A percentile compares a stretch with the other conserved stretches of the same genome.
Conservation (phyloP, 2,329 filamentous ascomycete genomes). For the Aspergillus ochraceoroseus region DNA sequence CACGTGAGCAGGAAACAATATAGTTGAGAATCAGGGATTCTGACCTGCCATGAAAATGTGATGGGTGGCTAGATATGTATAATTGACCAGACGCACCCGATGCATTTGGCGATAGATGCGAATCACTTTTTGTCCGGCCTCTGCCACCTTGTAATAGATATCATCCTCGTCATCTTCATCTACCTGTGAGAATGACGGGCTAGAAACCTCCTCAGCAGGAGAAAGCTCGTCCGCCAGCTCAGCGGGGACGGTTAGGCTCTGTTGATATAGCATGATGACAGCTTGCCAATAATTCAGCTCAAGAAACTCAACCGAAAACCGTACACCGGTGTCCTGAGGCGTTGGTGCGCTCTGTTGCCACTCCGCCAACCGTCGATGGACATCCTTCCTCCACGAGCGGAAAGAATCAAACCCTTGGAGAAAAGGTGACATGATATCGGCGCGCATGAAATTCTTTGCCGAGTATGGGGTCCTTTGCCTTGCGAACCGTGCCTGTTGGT, state of each 20-base stretch:
- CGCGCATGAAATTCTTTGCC: slow-evolving; percentile 69
- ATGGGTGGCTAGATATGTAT: slow-evolving; percentile 91
- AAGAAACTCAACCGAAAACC: slow-evolving; percentile 82
- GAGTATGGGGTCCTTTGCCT: slow-evolving; percentile 61
- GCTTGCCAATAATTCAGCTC: slow-evolving; percentile 98
- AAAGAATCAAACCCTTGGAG: slow-evolving; percentile 79
- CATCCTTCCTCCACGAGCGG: slow-evolving; percentile 79
- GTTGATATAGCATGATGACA: slow-evolving; percentile 90
- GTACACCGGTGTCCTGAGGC: slow-evolving; percentile 74
- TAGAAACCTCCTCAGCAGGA: slow-evolving; percentile 55
- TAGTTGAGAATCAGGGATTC: slow-evolving; percentile 16
- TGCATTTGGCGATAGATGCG: slow-evolving; percentile 88
- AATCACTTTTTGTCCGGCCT: slow-evolving; percentile 88
- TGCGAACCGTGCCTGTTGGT: slow-evolving; percentile 79
- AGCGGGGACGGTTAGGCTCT: slow-evolving; percentile 79
- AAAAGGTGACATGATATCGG: slow-evolving; percentile 76
- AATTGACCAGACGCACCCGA: slow-evolving; percentile 82
- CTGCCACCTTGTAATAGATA: slow-evolving; percentile 89
- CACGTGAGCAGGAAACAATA: slow-evolving; percentile 12
- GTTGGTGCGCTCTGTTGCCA: slow-evolving; percentile 83
- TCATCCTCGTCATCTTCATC: slow-evolving; percentile 70
- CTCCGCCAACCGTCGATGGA: slow-evolving; percentile 73
- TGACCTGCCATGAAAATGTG: slow-evolving; percentile 93
- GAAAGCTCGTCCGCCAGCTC: slow-evolving; percentile 74
- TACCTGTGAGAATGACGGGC: slow-evolving; percentile 46